phyloP scores from a whole-genome alignment of 371 early-diverging fungal genomes.

The Mortierella sp. region DNA sequence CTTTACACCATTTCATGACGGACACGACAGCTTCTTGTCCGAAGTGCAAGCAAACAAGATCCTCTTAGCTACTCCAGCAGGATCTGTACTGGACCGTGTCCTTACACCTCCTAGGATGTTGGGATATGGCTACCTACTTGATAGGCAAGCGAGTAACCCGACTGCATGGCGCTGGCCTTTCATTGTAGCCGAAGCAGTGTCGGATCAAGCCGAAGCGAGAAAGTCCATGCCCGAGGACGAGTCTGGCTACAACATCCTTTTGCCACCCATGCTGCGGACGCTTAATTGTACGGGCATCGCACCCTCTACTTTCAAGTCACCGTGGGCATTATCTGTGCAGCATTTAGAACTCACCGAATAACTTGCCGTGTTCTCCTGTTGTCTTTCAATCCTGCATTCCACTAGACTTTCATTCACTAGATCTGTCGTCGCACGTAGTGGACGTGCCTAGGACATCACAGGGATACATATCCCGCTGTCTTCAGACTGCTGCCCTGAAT shows the following conservation, averaged over 20 bases:
- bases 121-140: constrained; percentile 26
- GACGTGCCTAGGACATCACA: not conserved
- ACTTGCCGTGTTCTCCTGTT: too few species aligned
- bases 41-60: constrained; percentile 25
- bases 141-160: not conserved
- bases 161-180: constrained; percentile 46
- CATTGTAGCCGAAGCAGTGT: constrained; percentile 18
- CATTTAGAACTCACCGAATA: too few species aligned
- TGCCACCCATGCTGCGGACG: constrained; percentile 12
- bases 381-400: not conserved
- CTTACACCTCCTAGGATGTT: constrained; percentile 29
- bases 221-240: constrained; percentile 21
- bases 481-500: constrained; percentile 10
- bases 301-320: too few species aligned
- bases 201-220: not conserved
- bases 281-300: constrained; percentile 16
- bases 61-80: not conserved
- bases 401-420: constrained; percentile 20
- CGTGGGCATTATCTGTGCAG: too few species aligned
- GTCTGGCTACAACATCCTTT: constrained; percentile 7
- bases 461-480: not conserved
- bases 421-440: not conserved
- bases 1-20: constrained; percentile 41
- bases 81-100: not conserved
- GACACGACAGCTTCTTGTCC: constrained; percentile 14